Percentiles rank a stretch among this genome's conserved stretches.
Evolutionary conservation across 2,329 filamentous ascomycete species (phyloP).

Genomic region (Aureobasidium musti): DNA sequence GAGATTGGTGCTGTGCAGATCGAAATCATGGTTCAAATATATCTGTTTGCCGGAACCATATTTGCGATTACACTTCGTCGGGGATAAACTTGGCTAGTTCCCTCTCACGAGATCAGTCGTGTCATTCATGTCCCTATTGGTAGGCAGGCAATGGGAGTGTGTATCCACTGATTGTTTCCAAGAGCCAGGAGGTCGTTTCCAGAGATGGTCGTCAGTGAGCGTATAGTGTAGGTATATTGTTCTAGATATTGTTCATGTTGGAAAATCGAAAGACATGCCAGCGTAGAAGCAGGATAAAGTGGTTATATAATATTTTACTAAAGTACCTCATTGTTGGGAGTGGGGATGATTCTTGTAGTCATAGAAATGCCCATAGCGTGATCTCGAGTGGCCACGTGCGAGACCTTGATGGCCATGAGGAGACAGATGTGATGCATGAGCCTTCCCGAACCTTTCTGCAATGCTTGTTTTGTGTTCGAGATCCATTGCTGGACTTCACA

Average conservation of each 20-base stretch:
- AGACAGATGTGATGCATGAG: neutral
- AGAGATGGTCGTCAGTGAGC: neutral
- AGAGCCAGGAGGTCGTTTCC: neutral
- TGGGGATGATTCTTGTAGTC: constrained; percentile 22
- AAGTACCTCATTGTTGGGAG: constrained; percentile 4
- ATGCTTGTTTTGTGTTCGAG: constrained; percentile 16
- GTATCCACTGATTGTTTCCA: neutral
- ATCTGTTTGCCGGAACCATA: neutral
- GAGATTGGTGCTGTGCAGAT: too few relatives aligned
- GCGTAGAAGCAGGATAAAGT: neutral
- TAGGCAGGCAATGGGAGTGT: neutral
- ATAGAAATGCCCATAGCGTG: constrained; percentile 27
- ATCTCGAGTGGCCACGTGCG: constrained; percentile 17
- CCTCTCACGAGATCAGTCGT: neutral
- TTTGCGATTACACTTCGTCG: neutral
- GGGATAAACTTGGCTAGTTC: neutral
- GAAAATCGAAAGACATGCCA: neutral
- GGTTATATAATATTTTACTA: neutral
- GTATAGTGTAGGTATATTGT: neutral
- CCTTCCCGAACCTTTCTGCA: constrained; percentile 3
- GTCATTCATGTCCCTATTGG: neutral
- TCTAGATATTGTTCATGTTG: too few relatives aligned
- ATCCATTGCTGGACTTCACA: neutral
- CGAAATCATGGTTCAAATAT: neutral
- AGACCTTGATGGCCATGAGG: constrained; percentile 19